Base-by-base conservation (phyloP, 179 eudicot genomes). In the Amaranthus tricolor region DNA sequence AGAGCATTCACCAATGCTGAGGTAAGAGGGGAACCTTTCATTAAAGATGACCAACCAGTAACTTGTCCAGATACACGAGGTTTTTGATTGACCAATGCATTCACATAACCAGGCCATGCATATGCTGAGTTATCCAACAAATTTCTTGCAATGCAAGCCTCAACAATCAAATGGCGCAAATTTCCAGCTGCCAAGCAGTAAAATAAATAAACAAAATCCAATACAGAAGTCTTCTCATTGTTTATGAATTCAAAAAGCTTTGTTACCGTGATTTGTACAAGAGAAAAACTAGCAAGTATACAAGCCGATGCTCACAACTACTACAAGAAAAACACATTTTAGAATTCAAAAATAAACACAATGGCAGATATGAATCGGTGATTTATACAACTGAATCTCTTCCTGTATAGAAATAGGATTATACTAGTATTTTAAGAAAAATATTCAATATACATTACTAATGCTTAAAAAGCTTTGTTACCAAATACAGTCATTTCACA, bases 51-150 rank as follows among this genome's bases (percentile, higher is more conserved):
- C 99, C 99, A 95, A 53, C 94, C 85, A 78, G 89, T 83, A 72
- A 84, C 86, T 78, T 90, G 96, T 72, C 87, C 89, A 9, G 89
- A 82, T 60, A 88, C 77, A 73, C 83, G 87, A 47, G 95, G 91
- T 52, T 89, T 80, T 72, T 90, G 93, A 74, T 83, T 83, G 72
- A 86, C 84, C 59, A 82, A 77, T 60, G 92, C 90, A 81, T 84
- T 95, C 21, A 89, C 99, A 80, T 93, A 95, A 74, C 98, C 95
- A 14, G 98, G 97, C 99, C 99, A 95, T 76, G 78, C 77, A 81
- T 87, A 95, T 60, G 97, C 97, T 76, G 99, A 89, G 17, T 89
- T 86, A 80, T 93, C 99, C 82, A 93, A 68, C 51, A 95, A 79
- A 81, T 87, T 88, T 88, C 99, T 83, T 51, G 98, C 90, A 58